Conservation (phyloP, 2,329 filamentous ascomycete genomes). For the Pseudopithomyces maydicus region DNA sequence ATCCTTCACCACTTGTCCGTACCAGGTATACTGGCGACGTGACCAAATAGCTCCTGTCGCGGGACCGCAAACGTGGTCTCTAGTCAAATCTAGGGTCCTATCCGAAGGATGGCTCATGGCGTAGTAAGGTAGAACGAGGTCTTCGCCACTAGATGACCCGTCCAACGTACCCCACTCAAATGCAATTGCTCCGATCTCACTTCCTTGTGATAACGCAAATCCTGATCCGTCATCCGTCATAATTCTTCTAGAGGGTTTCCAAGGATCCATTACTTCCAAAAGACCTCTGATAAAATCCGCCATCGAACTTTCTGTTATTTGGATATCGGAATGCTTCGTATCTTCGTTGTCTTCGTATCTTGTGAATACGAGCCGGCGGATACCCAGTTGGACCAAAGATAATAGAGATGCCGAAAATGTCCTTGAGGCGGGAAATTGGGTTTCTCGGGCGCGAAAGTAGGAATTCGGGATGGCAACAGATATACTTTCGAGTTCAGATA, state of each 20-base stretch:
- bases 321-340: neutral
- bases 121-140: neutral
- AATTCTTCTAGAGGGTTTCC: neutral
- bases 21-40: conserved; percentile 1
- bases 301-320: neutral
- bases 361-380: neutral
- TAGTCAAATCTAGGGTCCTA: neutral
- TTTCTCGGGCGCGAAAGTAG: conserved; percentile 1
- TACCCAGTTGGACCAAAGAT: neutral
- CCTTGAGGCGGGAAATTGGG: neutral
- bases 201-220: neutral
- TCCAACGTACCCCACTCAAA: conserved; percentile 1
- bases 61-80: neutral
- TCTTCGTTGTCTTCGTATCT: neutral
- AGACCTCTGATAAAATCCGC: neutral
- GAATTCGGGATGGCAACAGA: conserved; percentile 1
- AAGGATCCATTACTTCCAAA: neutral
- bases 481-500: neutral
- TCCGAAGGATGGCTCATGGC: neutral
- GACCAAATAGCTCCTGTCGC: neutral
- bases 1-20: neutral
- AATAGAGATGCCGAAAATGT: neutral
- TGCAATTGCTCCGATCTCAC: neutral
- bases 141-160: neutral
- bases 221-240: neutral